Percentiles rank a stretch among this genome's conserved stretches.
Conservation (phyloP, 2,329 filamentous ascomycete genomes). For the Sordariomycetes sp. region DNA sequence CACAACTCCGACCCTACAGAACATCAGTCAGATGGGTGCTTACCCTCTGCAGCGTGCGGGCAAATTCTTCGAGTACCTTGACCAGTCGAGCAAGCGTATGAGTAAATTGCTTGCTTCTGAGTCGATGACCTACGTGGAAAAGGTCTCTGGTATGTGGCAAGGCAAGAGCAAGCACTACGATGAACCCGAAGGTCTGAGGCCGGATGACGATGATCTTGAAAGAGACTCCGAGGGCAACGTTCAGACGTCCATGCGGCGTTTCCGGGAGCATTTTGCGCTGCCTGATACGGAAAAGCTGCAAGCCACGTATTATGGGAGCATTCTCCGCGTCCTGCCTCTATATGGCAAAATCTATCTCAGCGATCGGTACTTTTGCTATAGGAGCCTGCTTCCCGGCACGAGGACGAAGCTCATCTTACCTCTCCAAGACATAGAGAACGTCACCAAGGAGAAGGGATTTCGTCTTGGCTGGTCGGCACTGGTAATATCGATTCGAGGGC, state of each 20-base stretch:
- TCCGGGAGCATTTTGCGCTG: conserved; percentile 85
- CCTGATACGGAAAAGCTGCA: conserved; percentile 73
- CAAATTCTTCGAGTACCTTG: conserved; percentile 74
- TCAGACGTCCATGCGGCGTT: conserved; percentile 65
- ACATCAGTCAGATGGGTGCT: conserved; percentile 51
- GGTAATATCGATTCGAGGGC: conserved; percentile 84
- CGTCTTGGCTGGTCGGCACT: conserved; percentile 84
- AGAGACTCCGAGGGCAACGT: conserved; percentile 55
- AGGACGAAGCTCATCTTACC: conserved; percentile 89
- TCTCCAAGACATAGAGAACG: conserved; percentile 83
- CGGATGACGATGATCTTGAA: conserved; percentile 46
- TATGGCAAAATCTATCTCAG: conserved; percentile 97
- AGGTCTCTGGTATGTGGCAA: conserved; percentile 95
- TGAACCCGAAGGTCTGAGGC: conserved; percentile 41
- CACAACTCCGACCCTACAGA: conserved; percentile 34
- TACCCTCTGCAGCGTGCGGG: conserved; percentile 80
- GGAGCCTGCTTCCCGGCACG: conserved; percentile 80
- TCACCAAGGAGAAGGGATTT: conserved; percentile 91
- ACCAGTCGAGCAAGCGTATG: conserved; percentile 70
- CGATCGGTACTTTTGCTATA: conserved; percentile 80
- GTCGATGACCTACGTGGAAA: conserved; percentile 93
- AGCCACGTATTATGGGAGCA: conserved; percentile 84
- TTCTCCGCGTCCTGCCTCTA: conserved; percentile 81
- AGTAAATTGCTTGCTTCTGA: conserved; percentile 76
- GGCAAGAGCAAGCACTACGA: conserved; percentile 86